These are phyloP conservation scores for Claviceps fusiformis DNA, from an alignment of 2,329 filamentous ascomycete genomes.

Conservation along the genomic window DNA sequence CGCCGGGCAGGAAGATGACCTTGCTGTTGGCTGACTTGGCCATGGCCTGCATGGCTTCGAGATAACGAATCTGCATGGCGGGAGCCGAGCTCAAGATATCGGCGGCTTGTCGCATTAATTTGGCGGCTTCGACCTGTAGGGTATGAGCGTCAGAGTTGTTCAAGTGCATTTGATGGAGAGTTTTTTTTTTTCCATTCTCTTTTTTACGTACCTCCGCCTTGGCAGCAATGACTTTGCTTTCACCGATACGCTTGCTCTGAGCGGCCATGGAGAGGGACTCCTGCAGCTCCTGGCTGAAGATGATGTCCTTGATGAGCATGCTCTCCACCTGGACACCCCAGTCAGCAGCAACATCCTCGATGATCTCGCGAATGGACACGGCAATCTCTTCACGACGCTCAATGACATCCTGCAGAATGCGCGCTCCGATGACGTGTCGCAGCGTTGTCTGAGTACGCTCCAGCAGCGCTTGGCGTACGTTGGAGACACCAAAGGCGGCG, in stretches of 20 bases:
- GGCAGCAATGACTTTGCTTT: constrained; percentile 95
- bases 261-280: constrained; percentile 96
- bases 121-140: constrained; percentile 68
- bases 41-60: constrained; percentile 98
- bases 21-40: constrained; percentile 85
- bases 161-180: too few relatives aligned
- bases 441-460: constrained; percentile 97
- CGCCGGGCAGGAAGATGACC: constrained; percentile 67
- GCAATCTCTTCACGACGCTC: constrained; percentile 96
- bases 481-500: constrained; percentile 89
- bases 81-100: constrained; percentile 85
- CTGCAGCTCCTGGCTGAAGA: constrained; percentile 91
- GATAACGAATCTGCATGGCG: constrained; percentile 95
- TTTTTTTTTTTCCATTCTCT: neutral
- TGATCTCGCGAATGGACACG: constrained; percentile 89
- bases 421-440: constrained; percentile 88
- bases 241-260: constrained; percentile 95
- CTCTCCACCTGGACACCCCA: constrained; percentile 96
- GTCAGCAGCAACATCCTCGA: constrained; percentile 82
- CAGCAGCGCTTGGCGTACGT: constrained; percentile 88
- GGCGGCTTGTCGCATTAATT: constrained; percentile 84
- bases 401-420: constrained; percentile 93
- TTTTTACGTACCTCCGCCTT: constrained; percentile 55
- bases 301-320: constrained; percentile 99
- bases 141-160: too few relatives aligned